Percentiles rank a stretch among this genome's conserved stretches.
phyloP scores from a whole-genome alignment of 306 rosid species.

The Trifolium subterraneum region DNA sequence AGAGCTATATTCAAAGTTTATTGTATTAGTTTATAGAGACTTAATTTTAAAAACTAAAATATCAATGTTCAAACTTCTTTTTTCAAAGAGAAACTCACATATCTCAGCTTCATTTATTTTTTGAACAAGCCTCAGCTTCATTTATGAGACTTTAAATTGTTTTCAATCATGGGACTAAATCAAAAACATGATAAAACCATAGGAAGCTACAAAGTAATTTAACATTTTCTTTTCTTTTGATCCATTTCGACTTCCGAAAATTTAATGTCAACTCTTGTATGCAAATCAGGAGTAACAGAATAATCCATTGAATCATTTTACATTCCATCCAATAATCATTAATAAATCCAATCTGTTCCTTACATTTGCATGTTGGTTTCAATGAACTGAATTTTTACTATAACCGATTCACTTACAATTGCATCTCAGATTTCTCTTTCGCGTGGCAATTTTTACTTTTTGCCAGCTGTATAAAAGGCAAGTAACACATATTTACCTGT shows the following conservation, averaged over 20 bases:
- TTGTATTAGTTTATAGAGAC: too few species aligned
- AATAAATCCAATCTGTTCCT: neutral
- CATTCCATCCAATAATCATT: neutral
- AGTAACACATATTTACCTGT: neutral
- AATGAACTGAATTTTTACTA: neutral
- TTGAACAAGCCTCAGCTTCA: too few species aligned
- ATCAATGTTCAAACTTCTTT: too few species aligned
- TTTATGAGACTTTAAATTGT: too few species aligned
- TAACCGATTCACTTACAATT: neutral
- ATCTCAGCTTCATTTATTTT: too few species aligned
- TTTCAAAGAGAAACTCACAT: too few species aligned
- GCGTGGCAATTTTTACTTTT: neutral
- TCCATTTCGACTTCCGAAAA: neutral
- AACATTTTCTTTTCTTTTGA: neutral
- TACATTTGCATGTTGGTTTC: neutral
- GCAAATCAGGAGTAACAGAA: neutral
- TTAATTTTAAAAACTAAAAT: too few species aligned
- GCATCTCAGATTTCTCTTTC: neutral
- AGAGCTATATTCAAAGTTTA: too few species aligned
- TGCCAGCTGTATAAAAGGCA: slow-evolving; percentile 4
- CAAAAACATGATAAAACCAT: too few species aligned
- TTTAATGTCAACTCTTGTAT: neutral
- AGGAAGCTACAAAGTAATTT: too few species aligned
- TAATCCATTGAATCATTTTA: neutral
- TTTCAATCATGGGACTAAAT: too few species aligned